Evolutionary conservation across 306 rosid genomes (phyloP).

Genomic region (Cicer arietinum): DNA sequence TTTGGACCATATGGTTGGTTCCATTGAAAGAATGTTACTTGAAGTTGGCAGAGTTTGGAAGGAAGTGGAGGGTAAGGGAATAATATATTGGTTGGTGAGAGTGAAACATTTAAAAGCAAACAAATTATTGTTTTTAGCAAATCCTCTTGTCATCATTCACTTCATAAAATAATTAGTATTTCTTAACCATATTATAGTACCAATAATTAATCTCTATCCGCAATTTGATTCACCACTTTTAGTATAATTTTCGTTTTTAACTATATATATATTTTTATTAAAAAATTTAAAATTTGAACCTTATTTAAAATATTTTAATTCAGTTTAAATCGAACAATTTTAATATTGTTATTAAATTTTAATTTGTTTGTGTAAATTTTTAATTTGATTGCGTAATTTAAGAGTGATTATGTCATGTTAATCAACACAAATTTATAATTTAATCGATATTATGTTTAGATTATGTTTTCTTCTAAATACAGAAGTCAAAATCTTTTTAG

Average conservation of each 20-base stretch:
- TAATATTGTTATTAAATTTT: background rate
- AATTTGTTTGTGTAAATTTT: too few species aligned
- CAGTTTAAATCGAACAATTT: background rate
- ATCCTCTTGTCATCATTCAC: constrained; percentile 9
- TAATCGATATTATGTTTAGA: too few species aligned
- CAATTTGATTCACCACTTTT: background rate
- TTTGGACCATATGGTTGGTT: constrained; percentile 40
- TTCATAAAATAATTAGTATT: background rate
- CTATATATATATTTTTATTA: too few species aligned
- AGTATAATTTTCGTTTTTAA: background rate
- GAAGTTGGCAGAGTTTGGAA: constrained; percentile 48
- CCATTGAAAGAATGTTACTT: constrained; percentile 33
- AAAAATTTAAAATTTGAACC: too few species aligned
- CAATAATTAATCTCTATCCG: background rate
- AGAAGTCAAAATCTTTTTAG: too few species aligned
- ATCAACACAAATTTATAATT: too few species aligned
- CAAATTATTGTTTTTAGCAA: constrained; percentile 39
- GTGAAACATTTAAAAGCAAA: constrained; percentile 35
- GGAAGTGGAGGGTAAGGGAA: constrained; percentile 39
- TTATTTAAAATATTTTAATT: background rate
- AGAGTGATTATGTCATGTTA: too few species aligned
- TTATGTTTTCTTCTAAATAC: too few species aligned
- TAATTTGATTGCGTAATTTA: too few species aligned
- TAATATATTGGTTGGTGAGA: constrained; percentile 31
- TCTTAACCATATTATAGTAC: background rate